These are phyloP conservation scores for Linnemannia hyalina DNA, from an alignment of 192 early-diverging fungal species.

Conservation along the genomic window DNA sequence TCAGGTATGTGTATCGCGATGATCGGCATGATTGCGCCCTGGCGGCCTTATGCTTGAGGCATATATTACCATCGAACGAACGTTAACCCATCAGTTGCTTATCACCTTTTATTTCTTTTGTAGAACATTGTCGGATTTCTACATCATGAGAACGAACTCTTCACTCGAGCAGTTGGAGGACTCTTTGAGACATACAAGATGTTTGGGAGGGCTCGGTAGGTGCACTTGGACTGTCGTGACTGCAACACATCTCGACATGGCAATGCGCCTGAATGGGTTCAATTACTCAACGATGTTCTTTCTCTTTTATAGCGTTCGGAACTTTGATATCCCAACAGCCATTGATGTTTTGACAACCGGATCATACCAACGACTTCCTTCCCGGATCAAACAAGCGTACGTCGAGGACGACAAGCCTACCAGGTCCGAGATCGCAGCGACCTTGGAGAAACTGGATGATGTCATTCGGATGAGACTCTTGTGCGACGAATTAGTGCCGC, in stretches of 20 bases:
- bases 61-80: slow-evolving; percentile 22
- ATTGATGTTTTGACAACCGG: slow-evolving; percentile 90
- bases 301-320: slow-evolving; percentile 69
- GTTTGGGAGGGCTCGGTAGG: slow-evolving; percentile 64
- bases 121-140: slow-evolving; percentile 72
- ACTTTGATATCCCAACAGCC: slow-evolving; percentile 86
- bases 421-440: slow-evolving; percentile 69
- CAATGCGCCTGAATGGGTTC: background rate
- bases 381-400: slow-evolving; percentile 73
- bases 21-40: background rate
- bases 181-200: slow-evolving; percentile 65
- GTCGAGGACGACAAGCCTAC: slow-evolving; percentile 71
- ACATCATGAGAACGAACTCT: slow-evolving; percentile 72
- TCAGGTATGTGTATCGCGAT: slow-evolving; percentile 59
- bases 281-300: background rate
- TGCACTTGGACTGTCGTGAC: slow-evolving; percentile 19
- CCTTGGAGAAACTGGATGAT: slow-evolving; percentile 74
- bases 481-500: slow-evolving; percentile 77
- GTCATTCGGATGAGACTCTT: slow-evolving; percentile 81
- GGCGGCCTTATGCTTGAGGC: background rate
- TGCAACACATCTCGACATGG: background rate
- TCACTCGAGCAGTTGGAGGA: slow-evolving; percentile 70
- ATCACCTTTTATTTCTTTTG: background rate
- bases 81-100: slow-evolving; percentile 23
- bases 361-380: slow-evolving; percentile 83